Evolutionary conservation across 2,329 filamentous ascomycete species (phyloP), one percentile per base, ranked within the genome.

Genomic region (Pseudogymnoascus sp.): DNA sequence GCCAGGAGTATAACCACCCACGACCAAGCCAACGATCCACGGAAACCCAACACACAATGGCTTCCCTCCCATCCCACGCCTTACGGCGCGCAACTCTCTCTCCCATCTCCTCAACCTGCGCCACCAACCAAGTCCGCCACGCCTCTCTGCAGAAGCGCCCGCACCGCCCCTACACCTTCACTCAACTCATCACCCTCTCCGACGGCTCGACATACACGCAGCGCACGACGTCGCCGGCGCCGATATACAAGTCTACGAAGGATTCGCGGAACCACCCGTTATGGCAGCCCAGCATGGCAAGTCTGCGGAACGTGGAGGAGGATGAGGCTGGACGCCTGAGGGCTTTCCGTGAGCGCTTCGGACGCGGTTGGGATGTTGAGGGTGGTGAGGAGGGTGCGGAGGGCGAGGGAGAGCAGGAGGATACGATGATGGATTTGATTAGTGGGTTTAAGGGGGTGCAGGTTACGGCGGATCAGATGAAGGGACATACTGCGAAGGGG

Each of bases 81-180:
- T 63, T 71, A 14, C 62, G 64, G 18, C 66, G 71, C n/a, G 46
- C 62, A 42, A 53, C 43, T 36, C 6, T 63, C 21, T 40, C 67
- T 2, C 59, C 62, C 42, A 49, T 67, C 25, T 62, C 63, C 16
- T 61, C 18, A 5, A 21, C 42, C 9, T 31, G 34, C 28, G 46
- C 25, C 42, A 43, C 40, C 7, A 25, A 49, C 16, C 70, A 73
- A 68, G 63, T 68, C 56, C 88, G 92, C 65, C 86, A 91, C 74
- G 95, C 95, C 61, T 92, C 90, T 23, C 89, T 96, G 67, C 85
- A 97, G 73, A 84, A 84, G 66, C 91, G 95, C 14, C 92, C 92
- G n/a, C 89, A 92, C 72, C 86, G 93, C 5, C 93, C 95, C 43
- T 97, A 97, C 82, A 91, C 88, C 69, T 97, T 97, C 82, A 97